Conservation (phyloP, 768 basidiomycete genomes). For the Zangia roseola region DNA sequence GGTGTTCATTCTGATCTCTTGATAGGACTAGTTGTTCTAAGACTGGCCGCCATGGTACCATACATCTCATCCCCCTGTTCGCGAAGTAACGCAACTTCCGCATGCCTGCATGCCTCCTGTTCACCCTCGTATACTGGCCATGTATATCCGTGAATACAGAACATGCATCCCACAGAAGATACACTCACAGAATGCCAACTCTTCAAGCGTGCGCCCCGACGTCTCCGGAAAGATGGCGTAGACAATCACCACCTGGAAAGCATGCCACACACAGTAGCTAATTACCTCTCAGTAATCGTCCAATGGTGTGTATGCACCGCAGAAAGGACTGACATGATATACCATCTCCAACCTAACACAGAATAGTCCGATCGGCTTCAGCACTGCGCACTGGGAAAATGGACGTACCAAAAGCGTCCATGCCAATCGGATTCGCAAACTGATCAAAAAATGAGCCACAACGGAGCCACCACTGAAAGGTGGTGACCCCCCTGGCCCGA, state of each 20-base stretch:
- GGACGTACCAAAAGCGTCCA: neutral
- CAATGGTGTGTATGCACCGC: no score
- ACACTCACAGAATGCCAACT: slow-evolving; percentile 16
- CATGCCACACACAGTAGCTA: slow-evolving; percentile 19
- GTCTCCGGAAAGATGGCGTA: slow-evolving; percentile 21
- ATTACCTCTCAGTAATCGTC: neutral
- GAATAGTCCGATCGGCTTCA: no score
- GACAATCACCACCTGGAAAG: slow-evolving; percentile 13
- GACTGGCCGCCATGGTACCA: no score
- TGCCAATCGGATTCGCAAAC: slow-evolving; percentile 1
- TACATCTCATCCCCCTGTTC: no score
- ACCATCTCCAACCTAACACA: no score
- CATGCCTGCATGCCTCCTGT: neutral
- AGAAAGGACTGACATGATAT: no score
- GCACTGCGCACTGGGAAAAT: no score
- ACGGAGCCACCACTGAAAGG: slow-evolving; percentile 61
- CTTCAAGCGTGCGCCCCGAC: slow-evolving; percentile 19
- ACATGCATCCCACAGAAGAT: neutral
- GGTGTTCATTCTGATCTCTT: no score
- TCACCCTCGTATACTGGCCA: slow-evolving; percentile 4
- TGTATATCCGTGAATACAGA: slow-evolving; percentile 17
- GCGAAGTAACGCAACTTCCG: neutral
- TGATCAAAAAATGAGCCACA: slow-evolving; percentile 14
- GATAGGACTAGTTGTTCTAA: no score
- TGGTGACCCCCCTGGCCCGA: slow-evolving; percentile 56